Percentiles rank a stretch among this genome's conserved stretches.
Evolutionary conservation across 2,329 filamentous ascomycete species (phyloP).

Genomic region (Pseudogymnoascus sp.): DNA sequence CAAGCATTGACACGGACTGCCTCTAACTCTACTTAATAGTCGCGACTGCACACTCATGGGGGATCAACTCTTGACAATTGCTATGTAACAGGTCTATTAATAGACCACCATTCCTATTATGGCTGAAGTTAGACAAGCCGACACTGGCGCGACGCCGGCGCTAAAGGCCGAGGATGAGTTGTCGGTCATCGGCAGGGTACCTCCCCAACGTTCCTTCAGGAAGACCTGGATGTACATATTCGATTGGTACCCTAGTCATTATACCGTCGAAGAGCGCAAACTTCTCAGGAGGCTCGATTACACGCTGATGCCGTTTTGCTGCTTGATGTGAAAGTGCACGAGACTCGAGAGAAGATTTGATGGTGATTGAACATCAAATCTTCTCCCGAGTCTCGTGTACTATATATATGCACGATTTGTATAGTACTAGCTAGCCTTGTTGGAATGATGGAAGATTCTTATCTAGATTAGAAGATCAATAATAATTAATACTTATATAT

Average conservation of each 20-base stretch:
- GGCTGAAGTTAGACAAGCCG: neutral
- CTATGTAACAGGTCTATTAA: neutral
- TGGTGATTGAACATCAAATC: neutral
- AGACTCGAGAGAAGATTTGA: neutral
- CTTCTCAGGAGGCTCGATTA: constrained; percentile 38
- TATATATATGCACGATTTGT: too few species aligned
- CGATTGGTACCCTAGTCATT: constrained; percentile 29
- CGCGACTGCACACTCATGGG: neutral
- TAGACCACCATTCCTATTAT: neutral
- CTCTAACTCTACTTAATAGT: neutral
- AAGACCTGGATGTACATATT: constrained; percentile 25
- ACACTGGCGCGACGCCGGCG: neutral
- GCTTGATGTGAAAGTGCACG: constrained; percentile 30
- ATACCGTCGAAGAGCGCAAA: constrained; percentile 29
- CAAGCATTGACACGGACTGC: neutral
- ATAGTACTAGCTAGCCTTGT: too few species aligned
- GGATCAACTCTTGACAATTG: neutral
- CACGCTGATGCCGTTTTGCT: constrained; percentile 34
- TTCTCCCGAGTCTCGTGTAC: too few species aligned
- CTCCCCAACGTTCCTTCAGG: neutral
- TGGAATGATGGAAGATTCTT: too few species aligned
- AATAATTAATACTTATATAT: too few species aligned
- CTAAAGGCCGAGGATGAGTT: neutral
- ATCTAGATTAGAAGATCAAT: too few species aligned
- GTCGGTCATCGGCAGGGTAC: neutral